These are phyloP conservation scores for Rhododendron williamsianum DNA, from an alignment of 148 eudicot genomes.

Conservation along the genomic window DNA sequence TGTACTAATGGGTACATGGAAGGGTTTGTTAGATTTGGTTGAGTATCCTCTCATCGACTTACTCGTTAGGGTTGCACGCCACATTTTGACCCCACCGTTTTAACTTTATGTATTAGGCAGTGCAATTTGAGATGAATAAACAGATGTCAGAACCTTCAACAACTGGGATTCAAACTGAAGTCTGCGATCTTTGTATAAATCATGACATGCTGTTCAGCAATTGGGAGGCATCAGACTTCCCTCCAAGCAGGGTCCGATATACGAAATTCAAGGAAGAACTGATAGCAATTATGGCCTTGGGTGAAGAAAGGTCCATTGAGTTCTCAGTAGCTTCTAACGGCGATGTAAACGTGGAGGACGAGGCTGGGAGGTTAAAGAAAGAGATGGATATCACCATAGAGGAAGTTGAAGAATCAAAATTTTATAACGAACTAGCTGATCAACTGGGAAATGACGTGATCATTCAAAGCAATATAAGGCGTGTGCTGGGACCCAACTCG, in stretches of 20 bases:
- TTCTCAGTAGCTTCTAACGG: neutral
- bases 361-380: neutral
- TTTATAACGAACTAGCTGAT: neutral
- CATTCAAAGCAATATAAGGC: neutral
- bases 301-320: neutral
- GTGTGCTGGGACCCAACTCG: neutral
- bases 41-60: neutral
- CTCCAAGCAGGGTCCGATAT: neutral
- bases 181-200: neutral
- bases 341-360: neutral
- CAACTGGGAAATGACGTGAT: neutral
- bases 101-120: neutral
- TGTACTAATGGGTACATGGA: neutral
- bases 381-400: slow-evolving; percentile 7
- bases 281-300: slow-evolving; percentile 7
- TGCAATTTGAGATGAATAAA: neutral
- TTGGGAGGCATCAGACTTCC: neutral
- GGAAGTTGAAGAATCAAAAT: neutral
- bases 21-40: neutral
- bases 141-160: neutral
- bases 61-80: neutral
- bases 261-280: neutral
- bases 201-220: neutral
- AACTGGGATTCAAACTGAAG: neutral
- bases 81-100: neutral